These are phyloP conservation scores for Lichtheimia ornata DNA, from an alignment of 371 early-diverging fungal genomes.

Conservation along the genomic window DNA sequence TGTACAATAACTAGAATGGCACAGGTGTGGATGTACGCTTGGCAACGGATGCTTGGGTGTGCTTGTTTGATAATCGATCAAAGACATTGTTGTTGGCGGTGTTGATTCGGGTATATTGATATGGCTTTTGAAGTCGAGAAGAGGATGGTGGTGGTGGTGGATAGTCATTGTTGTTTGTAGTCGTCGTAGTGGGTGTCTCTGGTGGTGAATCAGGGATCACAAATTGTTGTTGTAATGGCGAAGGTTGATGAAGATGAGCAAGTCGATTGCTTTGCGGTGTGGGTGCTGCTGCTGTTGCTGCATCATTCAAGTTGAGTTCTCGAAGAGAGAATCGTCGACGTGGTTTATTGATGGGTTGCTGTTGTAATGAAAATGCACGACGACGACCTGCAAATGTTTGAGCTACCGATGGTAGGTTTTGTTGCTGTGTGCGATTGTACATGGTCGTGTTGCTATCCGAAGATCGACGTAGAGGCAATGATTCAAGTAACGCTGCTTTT, in stretches of 20 bases:
- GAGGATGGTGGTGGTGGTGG: background rate
- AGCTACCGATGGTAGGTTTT: background rate
- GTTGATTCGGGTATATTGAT: constrained; percentile 2
- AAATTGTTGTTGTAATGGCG: constrained; percentile 26
- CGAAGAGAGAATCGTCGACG: constrained; percentile 24
- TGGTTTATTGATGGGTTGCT: constrained; percentile 17
- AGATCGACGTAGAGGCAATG: background rate
- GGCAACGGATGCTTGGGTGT: constrained; percentile 48
- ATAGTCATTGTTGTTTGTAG: background rate
- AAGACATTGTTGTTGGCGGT: constrained; percentile 23
- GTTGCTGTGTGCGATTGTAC: background rate
- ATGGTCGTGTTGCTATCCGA: background rate
- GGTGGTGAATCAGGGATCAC: constrained; percentile 13
- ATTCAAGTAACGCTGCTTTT: background rate
- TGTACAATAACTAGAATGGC: constrained; percentile 4
- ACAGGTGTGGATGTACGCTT: constrained; percentile 26
- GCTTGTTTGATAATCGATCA: constrained; percentile 40
- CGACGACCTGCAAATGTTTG: constrained; percentile 20
- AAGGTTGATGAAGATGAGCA: constrained; percentile 22
- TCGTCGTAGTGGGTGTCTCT: background rate
- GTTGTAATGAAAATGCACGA: constrained; percentile 44
- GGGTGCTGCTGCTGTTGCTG: background rate
- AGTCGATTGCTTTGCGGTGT: constrained; percentile 5
- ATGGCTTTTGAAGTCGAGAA: constrained; percentile 3
- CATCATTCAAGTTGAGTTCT: constrained; percentile 16